Percentiles rank a stretch among this genome's conserved stretches.
Evolutionary conservation across 2,329 filamentous ascomycete species (phyloP).

Genomic region (Sclerotinia glacialis): DNA sequence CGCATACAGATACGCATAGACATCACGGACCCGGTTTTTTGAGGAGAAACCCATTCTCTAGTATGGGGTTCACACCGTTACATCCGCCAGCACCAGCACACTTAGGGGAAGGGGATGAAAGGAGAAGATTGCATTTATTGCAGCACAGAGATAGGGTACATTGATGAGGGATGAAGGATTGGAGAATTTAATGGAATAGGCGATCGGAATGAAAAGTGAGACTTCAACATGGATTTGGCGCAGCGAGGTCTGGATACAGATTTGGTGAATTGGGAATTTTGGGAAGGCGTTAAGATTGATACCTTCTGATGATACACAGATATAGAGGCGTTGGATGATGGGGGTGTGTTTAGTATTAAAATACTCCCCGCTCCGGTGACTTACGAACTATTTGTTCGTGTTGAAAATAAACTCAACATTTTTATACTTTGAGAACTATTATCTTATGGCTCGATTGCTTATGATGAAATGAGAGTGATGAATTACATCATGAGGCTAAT

Average conservation of each 20-base stretch:
- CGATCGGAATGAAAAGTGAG: background rate
- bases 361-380: background rate
- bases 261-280: background rate
- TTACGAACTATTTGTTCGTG: background rate
- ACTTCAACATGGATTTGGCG: constrained; percentile 4
- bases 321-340: background rate
- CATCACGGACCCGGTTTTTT: constrained; percentile 20
- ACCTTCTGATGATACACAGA: constrained; percentile 11
- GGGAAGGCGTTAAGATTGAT: constrained; percentile 6
- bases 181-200: constrained; percentile 1
- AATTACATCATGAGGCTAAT: background rate
- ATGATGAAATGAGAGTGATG: background rate
- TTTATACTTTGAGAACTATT: background rate
- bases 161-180: constrained; percentile 23
- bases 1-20: background rate
- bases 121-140: constrained; percentile 35
- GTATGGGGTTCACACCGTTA: constrained; percentile 36
- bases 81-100: constrained; percentile 28
- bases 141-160: constrained; percentile 32
- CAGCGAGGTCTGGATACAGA: background rate
- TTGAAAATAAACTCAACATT: background rate
- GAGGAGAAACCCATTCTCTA: constrained; percentile 29
- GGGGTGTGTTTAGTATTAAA: background rate
- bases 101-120: constrained; percentile 32
- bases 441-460: background rate